These are phyloP conservation scores for Amaranthus cruentus DNA, from an alignment of 148 eudicot genomes.

Conservation along the genomic window DNA sequence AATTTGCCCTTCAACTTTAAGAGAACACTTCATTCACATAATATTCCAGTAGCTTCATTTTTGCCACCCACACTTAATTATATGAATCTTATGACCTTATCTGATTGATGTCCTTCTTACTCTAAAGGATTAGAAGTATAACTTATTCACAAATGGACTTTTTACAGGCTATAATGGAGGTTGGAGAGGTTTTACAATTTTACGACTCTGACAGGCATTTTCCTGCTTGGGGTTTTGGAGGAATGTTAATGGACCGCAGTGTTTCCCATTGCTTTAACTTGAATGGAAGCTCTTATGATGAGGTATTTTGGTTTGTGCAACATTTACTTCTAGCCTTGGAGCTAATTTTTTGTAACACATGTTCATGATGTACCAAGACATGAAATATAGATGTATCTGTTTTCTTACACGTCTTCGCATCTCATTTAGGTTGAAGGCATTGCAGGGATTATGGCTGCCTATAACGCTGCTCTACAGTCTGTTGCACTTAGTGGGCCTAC, in stretches of 20 bases:
- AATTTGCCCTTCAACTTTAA: too few species aligned
- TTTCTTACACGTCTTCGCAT: not conserved
- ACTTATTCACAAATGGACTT: not conserved
- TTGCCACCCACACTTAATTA: too few species aligned
- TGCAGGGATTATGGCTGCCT: constrained; percentile 88
- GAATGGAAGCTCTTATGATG: constrained; percentile 40
- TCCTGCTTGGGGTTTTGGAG: constrained; percentile 96
- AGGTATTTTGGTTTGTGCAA: constrained; percentile 23
- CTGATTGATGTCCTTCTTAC: not conserved
- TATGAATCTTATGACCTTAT: not conserved
- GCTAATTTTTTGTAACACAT: not conserved
- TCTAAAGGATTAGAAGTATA: not conserved
- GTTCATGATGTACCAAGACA: not conserved
- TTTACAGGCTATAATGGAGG: constrained; percentile 79
- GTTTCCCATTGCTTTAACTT: constrained; percentile 89
- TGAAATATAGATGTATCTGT: not conserved
- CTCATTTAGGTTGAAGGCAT: constrained; percentile 67
- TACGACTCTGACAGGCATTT: constrained; percentile 82
- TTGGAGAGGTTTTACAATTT: constrained; percentile 80
- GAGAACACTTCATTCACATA: too few species aligned
- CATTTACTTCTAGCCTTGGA: not conserved
- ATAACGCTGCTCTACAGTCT: constrained; percentile 51
- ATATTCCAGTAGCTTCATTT: too few species aligned
- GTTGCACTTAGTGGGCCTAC: constrained; percentile 84
- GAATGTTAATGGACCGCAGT: constrained; percentile 36